Conservation (phyloP, 2,329 filamentous ascomycete genomes). For the Xylariales sp. region DNA sequence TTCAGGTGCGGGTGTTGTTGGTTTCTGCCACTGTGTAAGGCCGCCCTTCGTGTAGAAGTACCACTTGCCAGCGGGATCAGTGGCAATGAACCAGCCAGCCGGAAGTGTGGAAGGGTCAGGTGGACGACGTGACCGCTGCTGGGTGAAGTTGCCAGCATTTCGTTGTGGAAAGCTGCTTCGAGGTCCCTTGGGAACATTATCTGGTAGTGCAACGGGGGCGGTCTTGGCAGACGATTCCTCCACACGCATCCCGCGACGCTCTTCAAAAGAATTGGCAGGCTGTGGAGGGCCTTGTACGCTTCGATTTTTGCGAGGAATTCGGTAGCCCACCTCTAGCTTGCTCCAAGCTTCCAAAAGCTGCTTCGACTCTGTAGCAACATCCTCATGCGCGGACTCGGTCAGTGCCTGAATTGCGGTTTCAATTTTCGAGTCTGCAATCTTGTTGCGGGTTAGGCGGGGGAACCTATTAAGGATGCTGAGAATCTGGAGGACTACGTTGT, state of each 20-base stretch:
- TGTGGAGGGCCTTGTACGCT: constrained; percentile 42
- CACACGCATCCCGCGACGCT: constrained; percentile 59
- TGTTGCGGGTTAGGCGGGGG: constrained; percentile 89
- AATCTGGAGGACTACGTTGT: constrained; percentile 84
- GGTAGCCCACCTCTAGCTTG: constrained; percentile 83
- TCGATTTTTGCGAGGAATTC: constrained; percentile 88
- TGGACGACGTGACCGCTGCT: constrained; percentile 50
- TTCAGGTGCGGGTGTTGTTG: constrained; percentile 64
- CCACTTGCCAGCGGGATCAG: constrained; percentile 63
- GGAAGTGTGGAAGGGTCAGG: constrained; percentile 55
- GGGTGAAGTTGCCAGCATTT: constrained; percentile 46
- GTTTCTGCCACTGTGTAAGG: constrained; percentile 76
- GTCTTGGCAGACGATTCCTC: constrained; percentile 32
- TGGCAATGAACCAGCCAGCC: constrained; percentile 79
- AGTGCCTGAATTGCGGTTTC: constrained; percentile 74
- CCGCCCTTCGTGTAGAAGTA: constrained; percentile 86
- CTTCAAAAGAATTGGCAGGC: constrained; percentile 54
- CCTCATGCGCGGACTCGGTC: constrained; percentile 63
- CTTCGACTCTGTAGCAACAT: constrained; percentile 67
- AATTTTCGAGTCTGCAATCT: constrained; percentile 94
- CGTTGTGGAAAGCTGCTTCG: constrained; percentile 56
- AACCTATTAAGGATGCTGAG: constrained; percentile 85
- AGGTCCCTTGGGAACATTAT: constrained; percentile 53
- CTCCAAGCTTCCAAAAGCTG: constrained; percentile 80
- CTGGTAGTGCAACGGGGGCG: constrained; percentile 33